These are phyloP conservation scores for Candida methanosorbosa DNA, from an alignment of 805 yeast species.

Conservation along the genomic window DNA sequence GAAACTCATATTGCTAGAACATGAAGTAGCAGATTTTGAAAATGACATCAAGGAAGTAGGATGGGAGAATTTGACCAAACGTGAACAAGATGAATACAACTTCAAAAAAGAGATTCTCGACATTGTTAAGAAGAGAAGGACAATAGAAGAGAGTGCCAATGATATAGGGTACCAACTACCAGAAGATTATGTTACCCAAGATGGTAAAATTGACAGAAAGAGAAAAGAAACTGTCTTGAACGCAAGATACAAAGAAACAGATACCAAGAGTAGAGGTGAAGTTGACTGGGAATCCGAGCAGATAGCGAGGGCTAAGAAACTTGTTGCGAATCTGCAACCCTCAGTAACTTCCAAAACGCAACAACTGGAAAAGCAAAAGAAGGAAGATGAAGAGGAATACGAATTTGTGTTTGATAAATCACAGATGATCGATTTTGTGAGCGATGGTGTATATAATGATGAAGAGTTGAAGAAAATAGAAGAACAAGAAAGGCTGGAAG, in stretches of 20 bases:
- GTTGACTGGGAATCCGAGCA: slow-evolving; percentile 48
- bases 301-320: slow-evolving; percentile 30
- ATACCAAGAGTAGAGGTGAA: slow-evolving; percentile 8
- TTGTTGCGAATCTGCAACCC: slow-evolving; percentile 9
- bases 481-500: slow-evolving; percentile 24
- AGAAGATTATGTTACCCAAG: slow-evolving; percentile 43
- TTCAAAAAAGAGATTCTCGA: slow-evolving; percentile 41
- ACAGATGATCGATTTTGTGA: slow-evolving; percentile 49
- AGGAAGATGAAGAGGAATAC: slow-evolving; percentile 35
- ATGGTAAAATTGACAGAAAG: slow-evolving; percentile 44
- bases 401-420: slow-evolving; percentile 71
- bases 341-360: not conserved
- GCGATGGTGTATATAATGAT: slow-evolving; percentile 27
- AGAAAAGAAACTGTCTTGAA: slow-evolving; percentile 45
- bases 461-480: slow-evolving; percentile 16
- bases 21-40: slow-evolving; percentile 42
- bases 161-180: slow-evolving; percentile 43
- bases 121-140: slow-evolving; percentile 32
- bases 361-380: slow-evolving; percentile 1
- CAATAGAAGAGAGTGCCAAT: slow-evolving; percentile 13
- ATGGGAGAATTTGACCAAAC: slow-evolving; percentile 39
- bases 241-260: slow-evolving; percentile 23
- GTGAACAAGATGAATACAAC: slow-evolving; percentile 43
- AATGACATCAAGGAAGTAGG: slow-evolving; percentile 41
- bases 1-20: slow-evolving; percentile 31